These are phyloP conservation scores for Leccinellum albellum DNA, from an alignment of 768 basidiomycete genomes.

Conservation along the genomic window DNA sequence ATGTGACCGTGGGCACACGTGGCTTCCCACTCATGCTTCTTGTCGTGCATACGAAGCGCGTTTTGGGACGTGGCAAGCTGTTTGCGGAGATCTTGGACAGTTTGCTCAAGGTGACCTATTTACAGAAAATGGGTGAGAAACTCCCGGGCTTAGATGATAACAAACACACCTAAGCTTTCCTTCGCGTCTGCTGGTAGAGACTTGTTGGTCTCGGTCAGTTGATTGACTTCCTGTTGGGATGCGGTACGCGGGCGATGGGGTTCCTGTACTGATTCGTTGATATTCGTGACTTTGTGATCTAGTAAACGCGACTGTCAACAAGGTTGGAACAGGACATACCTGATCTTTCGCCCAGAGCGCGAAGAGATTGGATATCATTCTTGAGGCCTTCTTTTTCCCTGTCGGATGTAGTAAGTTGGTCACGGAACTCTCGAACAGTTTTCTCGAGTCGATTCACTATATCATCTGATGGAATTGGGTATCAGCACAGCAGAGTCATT, in stretches of 20 bases:
- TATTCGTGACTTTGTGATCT: too few species aligned
- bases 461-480: background rate
- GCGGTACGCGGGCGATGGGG: too few species aligned
- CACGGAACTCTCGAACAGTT: too few species aligned
- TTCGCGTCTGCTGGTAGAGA: background rate
- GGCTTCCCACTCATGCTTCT: background rate
- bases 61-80: background rate
- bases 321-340: too few species aligned
- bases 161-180: background rate
- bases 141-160: background rate
- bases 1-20: background rate
- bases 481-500: background rate
- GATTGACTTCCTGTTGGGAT: background rate
- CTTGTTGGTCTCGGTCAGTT: background rate
- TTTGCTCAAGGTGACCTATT: background rate
- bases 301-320: too few species aligned
- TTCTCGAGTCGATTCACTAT: too few species aligned
- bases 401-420: background rate
- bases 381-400: background rate
- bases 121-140: background rate
- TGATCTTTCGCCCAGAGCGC: too few species aligned
- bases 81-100: background rate
- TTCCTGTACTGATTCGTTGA: too few species aligned
- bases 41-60: background rate
- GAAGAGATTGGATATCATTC: too few species aligned